Conservation (phyloP, 768 basidiomycete species). For the Lentinula sp. region DNA sequence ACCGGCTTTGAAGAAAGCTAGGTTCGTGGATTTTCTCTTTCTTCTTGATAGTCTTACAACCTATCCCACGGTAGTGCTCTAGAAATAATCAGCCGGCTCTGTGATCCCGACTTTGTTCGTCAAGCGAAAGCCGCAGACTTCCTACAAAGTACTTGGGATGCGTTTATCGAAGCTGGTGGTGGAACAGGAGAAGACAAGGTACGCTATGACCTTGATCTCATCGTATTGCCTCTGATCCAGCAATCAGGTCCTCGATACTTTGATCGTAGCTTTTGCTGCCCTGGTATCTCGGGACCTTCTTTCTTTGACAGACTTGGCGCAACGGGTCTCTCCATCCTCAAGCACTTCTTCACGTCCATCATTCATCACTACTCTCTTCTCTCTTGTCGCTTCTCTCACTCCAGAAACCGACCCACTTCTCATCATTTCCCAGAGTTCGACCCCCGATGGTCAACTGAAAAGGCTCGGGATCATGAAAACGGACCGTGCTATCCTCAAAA, state of each 20-base stretch:
- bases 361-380: slow-evolving; percentile 37
- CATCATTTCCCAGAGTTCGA: slow-evolving; percentile 23
- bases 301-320: slow-evolving; percentile 51
- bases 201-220: not conserved
- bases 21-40: slow-evolving; percentile 31
- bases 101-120: slow-evolving; percentile 68
- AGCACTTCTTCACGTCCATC: slow-evolving; percentile 12
- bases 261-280: slow-evolving; percentile 55
- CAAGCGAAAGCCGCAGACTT: slow-evolving; percentile 78
- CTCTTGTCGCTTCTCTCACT: slow-evolving; percentile 27
- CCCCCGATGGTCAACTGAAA: slow-evolving; percentile 38
- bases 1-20: slow-evolving; percentile 57
- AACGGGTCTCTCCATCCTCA: slow-evolving; percentile 16
- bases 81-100: slow-evolving; percentile 71
- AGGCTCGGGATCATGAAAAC: slow-evolving; percentile 48
- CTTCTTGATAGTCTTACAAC: not conserved
- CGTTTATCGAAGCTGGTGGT: slow-evolving; percentile 51
- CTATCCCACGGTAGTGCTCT: slow-evolving; percentile 45
- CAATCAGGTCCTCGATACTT: slow-evolving; percentile 55
- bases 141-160: slow-evolving; percentile 61
- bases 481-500: slow-evolving; percentile 42
- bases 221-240: not conserved
- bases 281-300: slow-evolving; percentile 55
- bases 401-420: slow-evolving; percentile 43
- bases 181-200: slow-evolving; percentile 55